Evolutionary conservation across 108 stramenopile genomes (phyloP).

Genomic region (Halocafeteria seosinensis): DNA sequence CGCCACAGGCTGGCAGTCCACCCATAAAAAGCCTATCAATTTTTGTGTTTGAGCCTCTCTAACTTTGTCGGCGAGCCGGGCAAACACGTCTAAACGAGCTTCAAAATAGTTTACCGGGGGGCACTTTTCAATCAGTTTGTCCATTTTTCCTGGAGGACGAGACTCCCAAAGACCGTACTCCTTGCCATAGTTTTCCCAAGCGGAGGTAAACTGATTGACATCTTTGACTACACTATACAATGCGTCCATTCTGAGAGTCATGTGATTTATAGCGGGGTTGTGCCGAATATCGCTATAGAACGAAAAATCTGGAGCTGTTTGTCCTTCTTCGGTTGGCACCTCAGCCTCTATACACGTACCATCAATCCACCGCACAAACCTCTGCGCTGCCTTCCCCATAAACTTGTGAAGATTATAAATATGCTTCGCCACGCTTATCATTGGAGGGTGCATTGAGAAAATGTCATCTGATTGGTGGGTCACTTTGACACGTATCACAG

Average conservation of each 20-base stretch:
- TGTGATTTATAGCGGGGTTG: constrained; percentile 36
- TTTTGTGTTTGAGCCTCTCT: constrained; percentile 11
- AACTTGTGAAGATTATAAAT: constrained; percentile 24
- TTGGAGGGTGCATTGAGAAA: constrained; percentile 29
- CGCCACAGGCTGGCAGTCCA: constrained; percentile 36
- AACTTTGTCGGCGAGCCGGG: constrained; percentile 17
- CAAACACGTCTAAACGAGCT: constrained; percentile 24
- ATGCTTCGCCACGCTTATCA: constrained; percentile 39
- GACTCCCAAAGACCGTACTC: constrained; percentile 40
- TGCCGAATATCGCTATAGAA: constrained; percentile 42
- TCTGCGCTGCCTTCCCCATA: constrained; percentile 36
- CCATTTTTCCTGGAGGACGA: constrained; percentile 25
- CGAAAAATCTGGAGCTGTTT: constrained; percentile 41
- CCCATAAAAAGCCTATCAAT: constrained; percentile 44
- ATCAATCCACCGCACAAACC: constrained; percentile 46
- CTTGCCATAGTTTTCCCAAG: constrained; percentile 41
- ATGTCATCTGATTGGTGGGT: constrained; percentile 38
- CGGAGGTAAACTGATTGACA: constrained; percentile 29
- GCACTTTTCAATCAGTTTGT: constrained; percentile 29
- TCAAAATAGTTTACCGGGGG: constrained; percentile 32
- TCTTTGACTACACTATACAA: constrained; percentile 23
- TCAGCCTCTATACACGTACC: constrained; percentile 41
- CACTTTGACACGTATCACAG: constrained; percentile 30
- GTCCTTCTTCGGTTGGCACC: constrained; percentile 22
- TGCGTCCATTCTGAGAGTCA: constrained; percentile 28